Evolutionary conservation across 2,329 filamentous ascomycete genomes (phyloP).

Genomic region (Shiraia sp.): DNA sequence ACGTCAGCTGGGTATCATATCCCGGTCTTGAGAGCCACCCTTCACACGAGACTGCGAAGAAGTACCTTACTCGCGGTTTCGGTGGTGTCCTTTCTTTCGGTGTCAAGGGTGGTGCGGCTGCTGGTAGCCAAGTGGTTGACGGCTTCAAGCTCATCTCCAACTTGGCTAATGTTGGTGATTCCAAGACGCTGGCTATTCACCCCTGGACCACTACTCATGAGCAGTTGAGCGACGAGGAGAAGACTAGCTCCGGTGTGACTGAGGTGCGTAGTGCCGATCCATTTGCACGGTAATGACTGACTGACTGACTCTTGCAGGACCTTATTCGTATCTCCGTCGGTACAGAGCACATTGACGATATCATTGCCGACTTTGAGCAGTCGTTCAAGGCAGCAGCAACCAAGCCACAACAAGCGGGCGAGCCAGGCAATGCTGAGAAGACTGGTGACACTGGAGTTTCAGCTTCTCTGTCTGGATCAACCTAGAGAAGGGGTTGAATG

Average conservation of each 20-base stretch:
- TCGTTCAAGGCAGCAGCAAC: conserved; percentile 68
- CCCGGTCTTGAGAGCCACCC: conserved; percentile 82
- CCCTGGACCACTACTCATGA: conserved; percentile 95
- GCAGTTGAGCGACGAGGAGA: conserved; percentile 84
- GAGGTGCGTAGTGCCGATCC: conserved; percentile 53
- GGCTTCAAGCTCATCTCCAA: conserved; percentile 95
- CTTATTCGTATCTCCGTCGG: conserved; percentile 94
- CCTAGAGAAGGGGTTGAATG: conserved; percentile 15
- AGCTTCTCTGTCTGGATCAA: conserved; percentile 36
- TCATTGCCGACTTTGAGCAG: conserved; percentile 93
- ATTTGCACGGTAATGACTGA: conserved; percentile 7
- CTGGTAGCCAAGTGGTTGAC: conserved; percentile 87
- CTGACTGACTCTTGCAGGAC: conserved; percentile 59
- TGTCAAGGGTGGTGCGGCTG: conserved; percentile 83
- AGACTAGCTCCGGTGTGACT: conserved; percentile 77
- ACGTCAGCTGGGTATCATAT: conserved; percentile 93
- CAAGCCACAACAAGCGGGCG: conserved; percentile 45
- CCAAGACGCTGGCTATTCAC: conserved; percentile 92
- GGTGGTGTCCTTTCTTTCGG: conserved; percentile 93
- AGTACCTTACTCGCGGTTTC: conserved; percentile 81
- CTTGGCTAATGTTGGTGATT: conserved; percentile 93
- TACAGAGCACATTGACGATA: conserved; percentile 96
- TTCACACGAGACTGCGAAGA: conserved; percentile 79
- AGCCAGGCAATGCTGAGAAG: conserved; percentile 37
- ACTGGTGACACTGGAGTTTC: conserved; percentile 29